phyloP scores from a whole-genome alignment of 1,284 basidiomycete genomes.

The Schizophyllum commune region DNA sequence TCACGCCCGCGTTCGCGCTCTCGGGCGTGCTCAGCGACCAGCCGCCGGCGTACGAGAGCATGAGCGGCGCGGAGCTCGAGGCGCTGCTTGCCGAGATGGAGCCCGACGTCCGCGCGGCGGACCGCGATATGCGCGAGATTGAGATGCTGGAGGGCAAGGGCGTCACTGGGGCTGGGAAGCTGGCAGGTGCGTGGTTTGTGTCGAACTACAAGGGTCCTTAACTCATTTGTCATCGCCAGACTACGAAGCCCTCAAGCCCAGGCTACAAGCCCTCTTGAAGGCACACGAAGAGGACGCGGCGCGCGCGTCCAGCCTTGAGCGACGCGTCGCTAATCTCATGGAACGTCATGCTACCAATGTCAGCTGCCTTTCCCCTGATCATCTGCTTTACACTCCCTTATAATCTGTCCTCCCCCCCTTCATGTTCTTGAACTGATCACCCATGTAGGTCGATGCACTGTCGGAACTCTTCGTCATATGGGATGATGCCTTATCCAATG shows the following conservation, averaged over 20 bases:
- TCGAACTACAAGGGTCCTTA: neutral
- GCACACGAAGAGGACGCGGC: slow-evolving; percentile 52
- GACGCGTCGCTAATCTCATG: slow-evolving; percentile 53
- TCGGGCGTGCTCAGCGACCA: slow-evolving; percentile 43
- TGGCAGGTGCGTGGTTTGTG: slow-evolving; percentile 56
- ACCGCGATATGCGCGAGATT: slow-evolving; percentile 72
- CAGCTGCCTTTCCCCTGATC: slow-evolving; percentile 14
- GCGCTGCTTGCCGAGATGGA: slow-evolving; percentile 71
- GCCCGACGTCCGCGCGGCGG: slow-evolving; percentile 68
- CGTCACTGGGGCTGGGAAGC: slow-evolving; percentile 61
- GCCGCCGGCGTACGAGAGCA: slow-evolving; percentile 52
- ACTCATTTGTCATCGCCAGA: slow-evolving; percentile 28
- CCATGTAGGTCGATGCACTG: slow-evolving; percentile 56
- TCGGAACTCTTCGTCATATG: slow-evolving; percentile 77
- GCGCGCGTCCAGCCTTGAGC: slow-evolving; percentile 50
- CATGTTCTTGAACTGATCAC: slow-evolving; percentile 1
- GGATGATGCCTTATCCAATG: slow-evolving; percentile 62
- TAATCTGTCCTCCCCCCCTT: neutral
- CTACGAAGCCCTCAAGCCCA: slow-evolving; percentile 53
- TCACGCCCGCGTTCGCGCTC: slow-evolving; percentile 67
- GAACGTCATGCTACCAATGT: slow-evolving; percentile 65
- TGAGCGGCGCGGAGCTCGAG: slow-evolving; percentile 60
- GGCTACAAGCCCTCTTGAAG: slow-evolving; percentile 48
- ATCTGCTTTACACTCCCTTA: neutral
- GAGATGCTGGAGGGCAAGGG: slow-evolving; percentile 60